Evolutionary conservation across 805 yeast genomes (phyloP), one percentile per base, ranked within the genome.

Genomic region (Wickerhamiella nectarea): DNA sequence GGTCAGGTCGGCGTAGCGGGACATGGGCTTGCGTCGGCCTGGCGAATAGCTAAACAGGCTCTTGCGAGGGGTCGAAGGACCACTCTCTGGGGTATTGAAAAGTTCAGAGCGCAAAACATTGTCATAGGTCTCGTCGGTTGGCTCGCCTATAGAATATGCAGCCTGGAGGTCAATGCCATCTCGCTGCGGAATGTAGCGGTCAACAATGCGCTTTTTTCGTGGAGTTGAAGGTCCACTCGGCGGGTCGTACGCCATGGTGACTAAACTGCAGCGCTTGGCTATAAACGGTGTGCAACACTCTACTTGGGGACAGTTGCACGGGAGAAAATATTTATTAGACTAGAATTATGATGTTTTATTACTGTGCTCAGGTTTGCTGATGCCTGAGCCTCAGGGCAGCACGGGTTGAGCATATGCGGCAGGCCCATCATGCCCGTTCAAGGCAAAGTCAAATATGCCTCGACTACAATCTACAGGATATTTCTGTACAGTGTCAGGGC

Each of bases 101-200:
- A 91, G 64, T 59, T 91, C 98, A 26, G 93, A 82, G 53, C 82
- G 80, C 38, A 91, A 64, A 2, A 91, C 82, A 0, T 89, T 76
- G 44, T 87, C 78, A 61, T 87, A 91, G 0, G 94, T 83, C 50
- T 80, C 67, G 57, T 83, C 83, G 36, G 40, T 38, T 7, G 37
- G 45, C 18, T 47, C 35, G 38, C 39, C 47, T 40, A 77, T 62
- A 46, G 76, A 72, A 58, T 76, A 80, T 6, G 95, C 95, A 0
- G 95, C 85, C 55, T 84, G 91, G 12, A 89, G 65, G 54, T 85
- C 93, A 20, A 85, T 73, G 0, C 94, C 95, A 1, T 83, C 77
- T 39, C 98, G 64, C 48, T 74, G 76, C 4, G 98, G 98, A 21
- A 91, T 83, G 59, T 76, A 85, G 45, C 97, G 66, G 60, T 87